Conservation (phyloP, 768 basidiomycete species). For the Zangia roseola region DNA sequence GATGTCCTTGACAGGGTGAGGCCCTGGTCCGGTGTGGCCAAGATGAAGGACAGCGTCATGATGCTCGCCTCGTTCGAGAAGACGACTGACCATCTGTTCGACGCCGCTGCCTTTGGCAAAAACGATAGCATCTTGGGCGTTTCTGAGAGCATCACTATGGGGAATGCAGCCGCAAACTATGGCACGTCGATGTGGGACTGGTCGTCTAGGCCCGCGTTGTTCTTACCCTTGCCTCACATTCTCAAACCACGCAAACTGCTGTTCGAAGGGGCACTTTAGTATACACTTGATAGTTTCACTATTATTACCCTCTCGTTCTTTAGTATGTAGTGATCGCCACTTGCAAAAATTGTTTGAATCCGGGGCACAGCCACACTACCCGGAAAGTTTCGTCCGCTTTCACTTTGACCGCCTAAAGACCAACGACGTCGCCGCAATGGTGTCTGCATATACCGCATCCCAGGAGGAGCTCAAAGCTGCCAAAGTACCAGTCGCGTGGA, state of each 20-base stretch:
- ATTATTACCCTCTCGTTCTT: too few relatives aligned
- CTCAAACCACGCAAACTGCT: conserved; percentile 35
- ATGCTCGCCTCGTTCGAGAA: conserved; percentile 99
- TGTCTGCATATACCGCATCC: conserved; percentile 76
- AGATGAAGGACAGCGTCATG: conserved; percentile 99
- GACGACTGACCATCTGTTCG: conserved; percentile 98
- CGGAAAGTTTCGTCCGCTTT: not conserved
- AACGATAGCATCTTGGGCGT: conserved; percentile 94
- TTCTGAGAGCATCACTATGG: conserved; percentile 99
- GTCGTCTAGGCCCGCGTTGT: conserved; percentile 35
- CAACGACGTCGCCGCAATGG: conserved; percentile 42
- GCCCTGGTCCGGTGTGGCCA: conserved; percentile 95
- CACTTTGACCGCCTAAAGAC: not conserved
- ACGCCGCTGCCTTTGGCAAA: conserved; percentile 95
- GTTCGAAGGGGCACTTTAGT: conserved; percentile 35
- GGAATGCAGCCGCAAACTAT: conserved; percentile 90
- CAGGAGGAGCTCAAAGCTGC: conserved; percentile 77
- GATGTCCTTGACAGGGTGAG: conserved; percentile 63
- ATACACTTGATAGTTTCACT: too few relatives aligned
- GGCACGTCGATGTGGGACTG: conserved; percentile 84
- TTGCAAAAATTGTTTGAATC: too few relatives aligned
- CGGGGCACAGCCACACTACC: conserved; percentile 23
- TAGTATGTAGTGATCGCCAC: too few relatives aligned
- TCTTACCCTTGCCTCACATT: conserved; percentile 31
- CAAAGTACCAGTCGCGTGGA: conserved; percentile 76